These are phyloP conservation scores for Abrus precatorius DNA, from an alignment of 306 rosid species.

Conservation along the genomic window DNA sequence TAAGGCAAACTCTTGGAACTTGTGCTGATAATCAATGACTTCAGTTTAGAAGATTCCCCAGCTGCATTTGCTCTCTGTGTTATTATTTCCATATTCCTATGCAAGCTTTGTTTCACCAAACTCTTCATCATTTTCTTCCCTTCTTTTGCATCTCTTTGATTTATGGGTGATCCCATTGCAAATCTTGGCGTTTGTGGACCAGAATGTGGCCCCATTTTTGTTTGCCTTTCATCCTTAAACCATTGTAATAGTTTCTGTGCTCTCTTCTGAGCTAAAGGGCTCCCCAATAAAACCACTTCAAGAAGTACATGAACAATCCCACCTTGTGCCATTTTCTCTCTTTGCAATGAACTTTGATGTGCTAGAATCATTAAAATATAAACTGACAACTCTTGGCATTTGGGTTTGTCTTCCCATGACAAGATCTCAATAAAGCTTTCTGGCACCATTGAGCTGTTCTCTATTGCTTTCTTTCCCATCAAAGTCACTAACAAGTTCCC, in stretches of 20 bases:
- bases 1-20: constrained; percentile 96
- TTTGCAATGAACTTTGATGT: constrained; percentile 85
- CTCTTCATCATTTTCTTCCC: constrained; percentile 92
- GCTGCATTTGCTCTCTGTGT: constrained; percentile 73
- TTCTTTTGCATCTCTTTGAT: constrained; percentile 60
- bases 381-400: constrained; percentile 83
- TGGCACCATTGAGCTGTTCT: constrained; percentile 68
- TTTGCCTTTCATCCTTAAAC: constrained; percentile 88
- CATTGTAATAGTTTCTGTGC: constrained; percentile 84
- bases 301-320: constrained; percentile 81
- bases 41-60: constrained; percentile 65
- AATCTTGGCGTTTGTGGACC: constrained; percentile 88
- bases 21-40: constrained; percentile 82
- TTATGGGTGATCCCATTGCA: constrained; percentile 70
- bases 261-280: constrained; percentile 85
- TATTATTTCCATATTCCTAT: constrained; percentile 87
- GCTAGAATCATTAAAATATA: constrained; percentile 90
- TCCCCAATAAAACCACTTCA: constrained; percentile 85
- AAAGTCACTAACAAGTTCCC: constrained; percentile 84
- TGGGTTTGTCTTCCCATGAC: constrained; percentile 89
- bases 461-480: constrained; percentile 88
- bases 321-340: constrained; percentile 73
- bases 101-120: constrained; percentile 87
- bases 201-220: constrained; percentile 85
- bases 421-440: constrained; percentile 71